Evolutionary conservation across 2,329 filamentous ascomycete genomes (phyloP).

Genomic region (Epichloe elymi): DNA sequence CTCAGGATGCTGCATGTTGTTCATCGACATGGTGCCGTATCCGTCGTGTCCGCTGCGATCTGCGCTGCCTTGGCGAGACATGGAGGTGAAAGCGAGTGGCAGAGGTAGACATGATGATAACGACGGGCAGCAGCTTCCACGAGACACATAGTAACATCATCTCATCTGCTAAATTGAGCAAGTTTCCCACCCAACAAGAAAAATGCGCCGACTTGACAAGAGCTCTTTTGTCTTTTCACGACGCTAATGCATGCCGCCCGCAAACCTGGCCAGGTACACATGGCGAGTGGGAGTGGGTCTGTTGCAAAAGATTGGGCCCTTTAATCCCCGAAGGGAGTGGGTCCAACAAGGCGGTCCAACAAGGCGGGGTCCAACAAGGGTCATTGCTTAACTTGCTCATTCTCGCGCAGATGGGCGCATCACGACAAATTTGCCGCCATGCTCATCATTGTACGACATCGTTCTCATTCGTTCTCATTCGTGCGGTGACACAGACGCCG

Average conservation of each 20-base stretch:
- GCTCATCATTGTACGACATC: background rate
- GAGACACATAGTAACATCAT: no score
- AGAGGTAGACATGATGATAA: background rate
- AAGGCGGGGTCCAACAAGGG: background rate
- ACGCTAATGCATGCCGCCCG: background rate
- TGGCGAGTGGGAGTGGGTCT: no score
- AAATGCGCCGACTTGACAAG: no score
- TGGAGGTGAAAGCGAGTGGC: background rate
- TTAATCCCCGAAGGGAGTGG: no score
- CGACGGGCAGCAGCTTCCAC: no score
- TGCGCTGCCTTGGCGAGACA: background rate
- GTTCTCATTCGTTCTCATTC: background rate
- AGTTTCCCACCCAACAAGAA: background rate
- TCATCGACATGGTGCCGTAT: background rate
- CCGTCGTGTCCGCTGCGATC: no score
- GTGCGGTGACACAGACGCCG: no score
- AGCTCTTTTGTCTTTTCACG: background rate
- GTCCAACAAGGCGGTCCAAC: background rate
- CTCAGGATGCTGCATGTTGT: background rate
- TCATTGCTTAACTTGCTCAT: slow-evolving; percentile 6
- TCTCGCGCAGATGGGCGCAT: slow-evolving; percentile 2
- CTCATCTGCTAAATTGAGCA: background rate
- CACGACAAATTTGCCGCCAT: background rate
- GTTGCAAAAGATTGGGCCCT: no score
- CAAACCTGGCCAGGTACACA: no score